Evolutionary conservation across 352 stramenopile genomes (phyloP).

Genomic region (Phytophthora litchii): DNA sequence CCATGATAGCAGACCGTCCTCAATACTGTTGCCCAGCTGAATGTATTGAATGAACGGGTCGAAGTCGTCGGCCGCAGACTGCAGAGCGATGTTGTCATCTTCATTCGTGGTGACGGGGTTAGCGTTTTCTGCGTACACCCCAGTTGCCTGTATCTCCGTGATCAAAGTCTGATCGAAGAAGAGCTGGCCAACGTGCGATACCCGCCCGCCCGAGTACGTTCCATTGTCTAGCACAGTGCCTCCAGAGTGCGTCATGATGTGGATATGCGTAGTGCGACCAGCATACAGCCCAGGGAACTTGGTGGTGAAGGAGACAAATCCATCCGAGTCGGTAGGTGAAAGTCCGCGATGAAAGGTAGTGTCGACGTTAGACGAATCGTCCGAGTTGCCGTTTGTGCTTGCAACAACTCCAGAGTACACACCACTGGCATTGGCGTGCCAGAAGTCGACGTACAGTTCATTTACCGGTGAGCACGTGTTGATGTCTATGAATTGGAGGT

Average conservation of each 20-base stretch:
- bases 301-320: slow-evolving; percentile 29
- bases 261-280: slow-evolving; percentile 24
- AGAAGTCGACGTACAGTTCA: slow-evolving; percentile 26
- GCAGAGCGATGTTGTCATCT: slow-evolving; percentile 17
- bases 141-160: slow-evolving; percentile 24
- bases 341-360: slow-evolving; percentile 27
- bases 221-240: slow-evolving; percentile 20
- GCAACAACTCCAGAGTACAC: slow-evolving; percentile 30
- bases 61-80: slow-evolving; percentile 23
- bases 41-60: slow-evolving; percentile 26
- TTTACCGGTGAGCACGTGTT: slow-evolving; percentile 26
- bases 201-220: slow-evolving; percentile 19
- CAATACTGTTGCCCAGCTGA: slow-evolving; percentile 11
- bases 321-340: slow-evolving; percentile 21
- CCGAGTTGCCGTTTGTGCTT: slow-evolving; percentile 19
- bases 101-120: slow-evolving; percentile 20
- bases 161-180: slow-evolving; percentile 35
- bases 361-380: slow-evolving; percentile 21
- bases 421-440: slow-evolving; percentile 21
- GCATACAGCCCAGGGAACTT: slow-evolving; percentile 31
- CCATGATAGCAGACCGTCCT: slow-evolving; percentile 29
- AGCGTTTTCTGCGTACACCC: slow-evolving; percentile 14
- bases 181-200: slow-evolving; percentile 30
- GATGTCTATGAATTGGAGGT: slow-evolving; percentile 32
- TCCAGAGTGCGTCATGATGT: slow-evolving; percentile 23